Evolutionary conservation across 768 basidiomycete species (phyloP), one percentile per base, ranked within the genome.

Genomic region (Sarcomyxa edulis): DNA sequence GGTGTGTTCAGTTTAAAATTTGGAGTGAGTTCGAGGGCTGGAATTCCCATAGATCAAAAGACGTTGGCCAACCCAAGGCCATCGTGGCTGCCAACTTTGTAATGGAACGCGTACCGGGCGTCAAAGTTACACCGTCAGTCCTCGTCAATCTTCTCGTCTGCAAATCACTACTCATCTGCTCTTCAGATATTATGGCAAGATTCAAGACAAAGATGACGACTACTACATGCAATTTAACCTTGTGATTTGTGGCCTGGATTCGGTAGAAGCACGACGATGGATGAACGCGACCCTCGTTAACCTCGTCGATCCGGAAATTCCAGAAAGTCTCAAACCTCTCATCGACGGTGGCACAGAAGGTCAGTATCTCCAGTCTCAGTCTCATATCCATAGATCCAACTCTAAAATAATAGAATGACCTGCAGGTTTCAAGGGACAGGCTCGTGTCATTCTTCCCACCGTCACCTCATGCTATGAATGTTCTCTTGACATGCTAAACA

Each of bases 311-410:
- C 69, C 78, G n/a, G 91, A 93, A 38, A 83, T 84, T 50, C 88
- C 87, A 31, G 94, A 98, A 51, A 91, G 86, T 50, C 50, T 98
- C 54, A 98, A 97, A 52, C 96, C 96, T 14, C 74, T 99, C 35
- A 97, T 99, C 48, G 96, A 99, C 52, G 96, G 96, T 20, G 96
- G 96, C 25, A 99, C 96, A 3, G 96, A 99, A 76, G 96, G 95
- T 89, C 40, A 26, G 59, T n/a, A n/a, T n/a, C n/a, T n/a, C n/a
- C n/a, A n/a, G n/a, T n/a, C n/a, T n/a, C n/a, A n/a, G n/a, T 20
- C 18, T 19, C 30, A 6, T 26, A 20, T 10, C 35, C 14, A 30
- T 30, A n/a, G 7, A 23, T 35, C 27, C 31, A 41, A 43, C 35
- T 36, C 27, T 21, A 24, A 25, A 34, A 18, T 18, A 16, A 27